Evolutionary conservation across 169 alveolate species (phyloP).

Genomic region (Eimeria acervulina): DNA sequence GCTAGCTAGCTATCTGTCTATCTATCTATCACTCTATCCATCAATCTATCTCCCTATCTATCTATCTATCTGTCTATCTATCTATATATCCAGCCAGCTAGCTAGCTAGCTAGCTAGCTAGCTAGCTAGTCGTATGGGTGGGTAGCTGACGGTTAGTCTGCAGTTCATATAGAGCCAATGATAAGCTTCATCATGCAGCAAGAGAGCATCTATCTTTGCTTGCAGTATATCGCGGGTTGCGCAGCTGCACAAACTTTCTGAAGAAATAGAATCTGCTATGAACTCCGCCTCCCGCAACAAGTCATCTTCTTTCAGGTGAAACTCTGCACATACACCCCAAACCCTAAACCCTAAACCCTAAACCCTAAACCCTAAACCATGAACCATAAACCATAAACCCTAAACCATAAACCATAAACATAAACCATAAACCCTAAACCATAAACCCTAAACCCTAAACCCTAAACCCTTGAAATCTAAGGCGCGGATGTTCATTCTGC

Average conservation of each 20-base stretch:
- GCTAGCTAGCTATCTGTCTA: too few relatives aligned
- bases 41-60: too few relatives aligned
- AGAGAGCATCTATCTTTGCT: conserved; percentile 50
- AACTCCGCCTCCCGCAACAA: too few relatives aligned
- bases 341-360: conserved; percentile 34
- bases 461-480: background rate
- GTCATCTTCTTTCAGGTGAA: background rate
- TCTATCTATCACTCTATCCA: too few relatives aligned
- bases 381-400: too few relatives aligned
- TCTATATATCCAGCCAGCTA: too few relatives aligned
- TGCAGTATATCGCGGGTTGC: background rate
- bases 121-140: too few relatives aligned
- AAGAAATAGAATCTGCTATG: background rate
- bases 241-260: conserved; percentile 17
- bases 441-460: background rate
- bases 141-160: conserved; percentile 8
- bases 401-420: too few relatives aligned
- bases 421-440: background rate
- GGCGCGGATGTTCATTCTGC: too few relatives aligned
- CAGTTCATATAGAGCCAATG: conserved; percentile 51
- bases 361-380: conserved; percentile 9
- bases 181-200: conserved; percentile 28
- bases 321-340: background rate
- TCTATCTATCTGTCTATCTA: too few relatives aligned
- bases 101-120: conserved; percentile 1